These are phyloP conservation scores for Asterella californica DNA, from an alignment of 225 moss, liverwort and hornwort species.

Conservation along the genomic window DNA sequence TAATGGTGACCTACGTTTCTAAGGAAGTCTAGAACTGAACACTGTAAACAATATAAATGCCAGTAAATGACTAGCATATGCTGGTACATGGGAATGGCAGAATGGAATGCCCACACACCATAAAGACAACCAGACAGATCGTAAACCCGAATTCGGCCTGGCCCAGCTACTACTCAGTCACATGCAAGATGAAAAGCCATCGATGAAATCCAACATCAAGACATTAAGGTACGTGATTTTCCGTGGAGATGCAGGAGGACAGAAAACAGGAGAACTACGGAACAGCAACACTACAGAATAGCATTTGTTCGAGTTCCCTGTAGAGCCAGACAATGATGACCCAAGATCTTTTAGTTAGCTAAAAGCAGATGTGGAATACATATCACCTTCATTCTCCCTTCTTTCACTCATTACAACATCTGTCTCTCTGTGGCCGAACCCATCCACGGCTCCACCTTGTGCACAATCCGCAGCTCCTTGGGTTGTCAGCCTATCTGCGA, in stretches of 20 bases:
- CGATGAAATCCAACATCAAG: not conserved
- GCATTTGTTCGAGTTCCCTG: not conserved
- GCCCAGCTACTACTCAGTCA: not conserved
- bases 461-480: conserved; percentile 9
- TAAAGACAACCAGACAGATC: too few species aligned
- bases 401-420: conserved; percentile 23
- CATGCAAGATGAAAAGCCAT: not conserved
- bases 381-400: conserved; percentile 38
- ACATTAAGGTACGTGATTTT: not conserved
- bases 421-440: conserved; percentile 7
- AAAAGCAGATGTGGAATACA: not conserved
- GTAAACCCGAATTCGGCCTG: too few species aligned
- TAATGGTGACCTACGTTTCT: too few species aligned
- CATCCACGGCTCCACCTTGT: conserved; percentile 19
- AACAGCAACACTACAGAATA: not conserved
- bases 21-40: too few species aligned
- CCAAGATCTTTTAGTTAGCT: not conserved
- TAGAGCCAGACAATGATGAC: not conserved
- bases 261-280: not conserved
- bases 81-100: too few species aligned
- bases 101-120: too few species aligned
- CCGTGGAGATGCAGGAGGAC: not conserved
- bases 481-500: conserved; percentile 5
- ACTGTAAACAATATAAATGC: too few species aligned
- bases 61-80: too few species aligned